Base-by-base conservation (phyloP, 2,329 filamentous ascomycete genomes). In the Aphanocladium album region DNA sequence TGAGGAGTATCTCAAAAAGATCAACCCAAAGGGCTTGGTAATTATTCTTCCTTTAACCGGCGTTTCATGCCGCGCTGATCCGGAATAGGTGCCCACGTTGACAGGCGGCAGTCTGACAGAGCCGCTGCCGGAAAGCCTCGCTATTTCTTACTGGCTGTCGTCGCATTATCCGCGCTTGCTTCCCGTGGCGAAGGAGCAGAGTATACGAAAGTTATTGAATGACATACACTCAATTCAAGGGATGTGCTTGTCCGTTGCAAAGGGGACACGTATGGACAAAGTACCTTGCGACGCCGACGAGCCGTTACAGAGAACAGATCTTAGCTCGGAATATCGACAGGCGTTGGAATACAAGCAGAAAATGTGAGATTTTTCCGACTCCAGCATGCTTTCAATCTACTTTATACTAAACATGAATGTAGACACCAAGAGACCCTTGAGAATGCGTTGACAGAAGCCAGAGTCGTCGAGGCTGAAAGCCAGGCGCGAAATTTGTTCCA, bases 91-190 rank as follows among this genome's bases (percentile, higher is more conserved):
- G 8, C 59, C 59, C 19, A 19, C 53, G 6, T 33, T 61, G 43
- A 61, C n/a, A 1, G 59, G 46, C 19, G 59, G 45, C 35, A 7
- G 14, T 30, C n/a, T 60, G 3, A 12, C 43, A 17, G n/a, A 19
- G 3, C 45, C 52, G 17, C 19, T 61, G 25, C 41, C 59, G 19
- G 59, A 61, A 27, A 61, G 59, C 21, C 39, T 61, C 2, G 59
- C 30, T 5, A 61, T 61, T 27, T 61, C 59, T 12, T 61, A 57
- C 53, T 61, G 43, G 43, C 19, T 61, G 16, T 57, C 52, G 45
- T 25, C 14, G 5, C 45, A 57, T 5, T 61, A 51, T 25, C 59
- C 59, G 11, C 3, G 25, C 7, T 14, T 52, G 27, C 47, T 61
- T 0, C 59, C 59, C 1, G 12, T 21, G 14, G 25, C 9, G 5